These are phyloP conservation scores for Magnaporthiopsis rhizophila DNA, from an alignment of 2,329 filamentous ascomycete species.

Conservation along the genomic window DNA sequence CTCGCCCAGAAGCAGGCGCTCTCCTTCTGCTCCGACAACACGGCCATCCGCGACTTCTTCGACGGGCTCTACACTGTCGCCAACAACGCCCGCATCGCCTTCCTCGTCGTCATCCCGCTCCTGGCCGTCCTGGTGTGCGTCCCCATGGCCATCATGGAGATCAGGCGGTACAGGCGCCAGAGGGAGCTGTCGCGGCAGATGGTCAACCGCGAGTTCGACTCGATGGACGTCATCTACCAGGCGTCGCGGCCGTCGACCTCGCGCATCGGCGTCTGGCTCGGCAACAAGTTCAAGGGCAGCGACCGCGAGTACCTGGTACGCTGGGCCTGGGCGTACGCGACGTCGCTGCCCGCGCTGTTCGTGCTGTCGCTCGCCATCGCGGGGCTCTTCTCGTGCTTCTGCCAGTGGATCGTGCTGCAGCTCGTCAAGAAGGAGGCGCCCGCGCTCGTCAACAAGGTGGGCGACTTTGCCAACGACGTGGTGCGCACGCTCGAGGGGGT, in stretches of 20 bases:
- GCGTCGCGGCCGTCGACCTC: conserved; percentile 69
- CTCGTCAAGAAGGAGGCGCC: conserved; percentile 70
- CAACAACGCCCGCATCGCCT: conserved; percentile 61
- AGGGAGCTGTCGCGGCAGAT: conserved; percentile 57
- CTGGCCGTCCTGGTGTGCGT: conserved; percentile 65
- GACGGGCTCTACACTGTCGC: conserved; percentile 58
- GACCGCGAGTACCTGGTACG: conserved; percentile 64
- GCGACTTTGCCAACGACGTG: conserved; percentile 71
- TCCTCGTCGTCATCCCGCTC: conserved; percentile 65
- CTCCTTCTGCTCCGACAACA: conserved; percentile 81
- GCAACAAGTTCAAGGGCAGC: conserved; percentile 20
- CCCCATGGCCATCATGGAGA: conserved; percentile 75
- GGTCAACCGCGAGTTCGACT: conserved; percentile 61
- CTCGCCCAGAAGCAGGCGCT: conserved; percentile 75
- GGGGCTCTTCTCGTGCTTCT: conserved; percentile 73
- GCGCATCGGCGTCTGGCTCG: conserved; percentile 40
- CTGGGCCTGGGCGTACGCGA: conserved; percentile 84
- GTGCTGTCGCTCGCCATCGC: conserved; percentile 75
- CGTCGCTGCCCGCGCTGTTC: conserved; percentile 76
- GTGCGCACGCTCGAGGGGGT: conserved; percentile 64
- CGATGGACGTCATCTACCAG: conserved; percentile 84
- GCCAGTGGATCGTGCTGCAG: conserved; percentile 71
- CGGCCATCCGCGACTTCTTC: conserved; percentile 79
- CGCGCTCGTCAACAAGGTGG: conserved; percentile 64
- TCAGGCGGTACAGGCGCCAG: conserved; percentile 67